Conservation (phyloP, 306 rosid genomes). For the Rosa chinensis region DNA sequence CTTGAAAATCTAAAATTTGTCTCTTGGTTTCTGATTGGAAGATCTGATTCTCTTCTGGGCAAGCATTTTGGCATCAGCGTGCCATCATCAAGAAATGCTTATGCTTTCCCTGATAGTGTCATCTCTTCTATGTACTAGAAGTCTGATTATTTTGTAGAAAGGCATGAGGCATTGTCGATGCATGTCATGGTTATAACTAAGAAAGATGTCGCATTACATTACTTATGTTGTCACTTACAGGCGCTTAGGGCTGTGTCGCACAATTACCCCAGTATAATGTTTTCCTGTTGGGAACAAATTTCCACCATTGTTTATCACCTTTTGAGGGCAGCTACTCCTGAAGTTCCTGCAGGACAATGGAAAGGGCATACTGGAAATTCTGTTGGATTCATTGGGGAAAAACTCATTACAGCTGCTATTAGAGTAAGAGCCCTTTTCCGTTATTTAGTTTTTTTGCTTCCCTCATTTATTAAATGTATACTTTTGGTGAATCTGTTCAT, state of each 20-base stretch:
- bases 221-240: slow-evolving; percentile 39
- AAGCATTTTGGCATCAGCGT: slow-evolving; percentile 1
- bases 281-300: slow-evolving; percentile 72
- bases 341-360: slow-evolving; percentile 49
- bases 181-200: neutral
- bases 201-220: neutral
- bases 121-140: neutral
- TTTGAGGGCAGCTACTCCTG: slow-evolving; percentile 47
- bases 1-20: slow-evolving; percentile 6
- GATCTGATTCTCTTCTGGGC: slow-evolving; percentile 5
- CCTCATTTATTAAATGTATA: neutral
- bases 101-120: neutral
- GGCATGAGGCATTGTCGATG: neutral
- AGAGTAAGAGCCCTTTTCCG: slow-evolving; percentile 44
- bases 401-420: slow-evolving; percentile 60
- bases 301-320: slow-evolving; percentile 55
- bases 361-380: slow-evolving; percentile 51
- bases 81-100: slow-evolving; percentile 4
- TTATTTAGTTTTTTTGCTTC: neutral
- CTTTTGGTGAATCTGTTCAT: neutral
- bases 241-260: slow-evolving; percentile 84
- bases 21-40: neutral
- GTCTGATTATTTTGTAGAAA: neutral
- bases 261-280: slow-evolving; percentile 69
- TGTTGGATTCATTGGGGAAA: slow-evolving; percentile 49